Evolutionary conservation across 306 rosid species (phyloP), one percentile per base, ranked within the genome.

Genomic region (Sphenostylis stenocarpa): DNA sequence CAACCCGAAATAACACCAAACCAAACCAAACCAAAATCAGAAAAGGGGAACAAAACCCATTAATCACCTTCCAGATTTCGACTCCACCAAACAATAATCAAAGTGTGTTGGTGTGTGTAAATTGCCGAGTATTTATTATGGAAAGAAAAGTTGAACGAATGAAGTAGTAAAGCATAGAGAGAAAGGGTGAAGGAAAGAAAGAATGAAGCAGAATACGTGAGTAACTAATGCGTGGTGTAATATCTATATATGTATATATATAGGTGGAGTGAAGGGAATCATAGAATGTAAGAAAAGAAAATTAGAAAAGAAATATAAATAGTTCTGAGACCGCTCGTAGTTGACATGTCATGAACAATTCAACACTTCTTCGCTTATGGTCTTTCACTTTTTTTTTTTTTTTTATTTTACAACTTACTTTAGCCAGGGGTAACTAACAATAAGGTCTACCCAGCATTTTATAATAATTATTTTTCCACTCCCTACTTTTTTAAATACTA

Each of bases 121-220:
- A 85, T 87, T 85, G 72, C 77, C 0, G 12, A 55, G 33, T 55
- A 24, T 55, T 55, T 81, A 76, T 82, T 86, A 82, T 84, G 87
- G 87, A 81, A 81, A 67, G 77, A 69, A 10, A 81, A 79, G 79
- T 48, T 55, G 65, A 70, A 57, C 1, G 3, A 24, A 76, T 77
- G 55, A 78, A 34, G 76, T 26, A 52, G 26, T 24, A 44, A 56
- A 66, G 73, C 51, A 67, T 71, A 79, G 11, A 65, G 12, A 16
- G 0, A 1, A 65, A 65, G 47, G 48, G 51, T 66, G 28, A 38
- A 39, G 11, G 28, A 38, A 49, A 71, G 31, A 45, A 74, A 47
- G 39, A 47, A 60, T 0, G 71, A 13, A 34, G 41, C 20, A 28
- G n/a, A 47, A 66, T 65, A 52, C 36, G 76, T 75, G 72, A 63